Base-by-base conservation (phyloP, 345 rosid species). In the Euphorbia pulcherrima region DNA sequence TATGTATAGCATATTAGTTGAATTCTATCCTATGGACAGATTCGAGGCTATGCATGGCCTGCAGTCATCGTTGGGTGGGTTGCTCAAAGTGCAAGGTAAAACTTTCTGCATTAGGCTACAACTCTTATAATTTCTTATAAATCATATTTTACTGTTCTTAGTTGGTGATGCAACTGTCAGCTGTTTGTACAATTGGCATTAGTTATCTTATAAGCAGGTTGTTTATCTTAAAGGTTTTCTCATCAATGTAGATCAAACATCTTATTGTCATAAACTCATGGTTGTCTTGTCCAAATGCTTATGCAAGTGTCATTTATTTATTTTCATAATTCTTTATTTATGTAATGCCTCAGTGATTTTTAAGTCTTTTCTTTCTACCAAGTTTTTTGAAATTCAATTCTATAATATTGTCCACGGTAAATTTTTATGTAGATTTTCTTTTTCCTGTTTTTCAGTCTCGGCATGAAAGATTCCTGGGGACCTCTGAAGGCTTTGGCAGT, bases 391-490 rank as follows among this genome's bases (percentile, higher is more conserved):
- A 56, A 57, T 4, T 41, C 1, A 56, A 63, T 1, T 41, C 4
- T 41, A 24, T 51, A 60, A 23, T 54, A 44, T 29, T 4, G n/a
- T 54, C 29, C 23, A 30, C n/a, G 37, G 28, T 44, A 20, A 47
- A 39, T 35, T 37, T 33, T 28, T 6, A 39, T 30, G 23, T 74
- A 6, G 24, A 44, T n/a, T 48, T 65, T 48, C 7, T 62, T 51
- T 29, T 55, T 44, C n/a, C 27, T 47, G 37, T 35, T 72, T 69
- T 58, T 13, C 89, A 91, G 99, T 80, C 96, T 94, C 53, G 99
- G 99, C 67, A 91, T 94, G 97, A 90, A 89, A 84, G 99, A 94
- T 66, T 91, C 95, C n/a, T 89, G 90, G 95, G 97, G 92, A 48
- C 99, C 97, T 73, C 60, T 94, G 71, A 94, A 89, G 83, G 97